Conservation (phyloP, 2,329 filamentous ascomycete species). For the Albophoma yamanashiensis region DNA sequence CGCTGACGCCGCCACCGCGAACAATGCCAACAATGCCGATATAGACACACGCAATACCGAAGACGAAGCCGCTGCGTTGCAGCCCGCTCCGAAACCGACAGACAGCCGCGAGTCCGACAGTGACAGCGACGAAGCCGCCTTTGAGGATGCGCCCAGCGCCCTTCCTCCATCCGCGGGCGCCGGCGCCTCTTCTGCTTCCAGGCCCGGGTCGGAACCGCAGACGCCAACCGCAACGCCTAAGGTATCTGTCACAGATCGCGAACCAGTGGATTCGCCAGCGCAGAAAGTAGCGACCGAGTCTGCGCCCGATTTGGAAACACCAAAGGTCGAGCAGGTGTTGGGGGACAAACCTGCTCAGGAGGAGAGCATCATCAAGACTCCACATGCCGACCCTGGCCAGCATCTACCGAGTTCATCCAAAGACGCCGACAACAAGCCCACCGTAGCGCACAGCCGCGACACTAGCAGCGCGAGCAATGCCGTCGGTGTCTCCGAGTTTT, state of each 20-base stretch:
- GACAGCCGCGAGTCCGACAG: slow-evolving; percentile 9
- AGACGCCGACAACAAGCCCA: slow-evolving; percentile 3
- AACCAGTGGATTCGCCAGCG: neutral
- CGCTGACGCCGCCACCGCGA: neutral
- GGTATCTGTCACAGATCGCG: neutral
- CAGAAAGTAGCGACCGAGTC: neutral
- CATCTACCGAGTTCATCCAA: slow-evolving; percentile 6
- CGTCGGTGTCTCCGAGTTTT: slow-evolving; percentile 64
- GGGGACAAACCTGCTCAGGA: neutral
- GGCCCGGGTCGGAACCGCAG: neutral
- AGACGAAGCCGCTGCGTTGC: neutral
- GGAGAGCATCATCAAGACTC: neutral
- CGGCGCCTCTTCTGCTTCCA: neutral
- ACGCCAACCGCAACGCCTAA: neutral
- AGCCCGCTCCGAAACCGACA: neutral
- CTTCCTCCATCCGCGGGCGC: neutral
- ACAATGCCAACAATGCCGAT: neutral
- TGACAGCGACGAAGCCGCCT: slow-evolving; percentile 27
- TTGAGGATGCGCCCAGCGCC: slow-evolving; percentile 23
- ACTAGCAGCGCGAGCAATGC: slow-evolving; percentile 26
- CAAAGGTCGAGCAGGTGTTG: neutral
- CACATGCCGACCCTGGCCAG: slow-evolving; percentile 3
- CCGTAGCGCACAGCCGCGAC: slow-evolving; percentile 22
- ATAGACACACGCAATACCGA: neutral
- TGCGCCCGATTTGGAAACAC: neutral